Base-by-base conservation (phyloP, 1,284 basidiomycete genomes). In the Pisolithus thermaeus region DNA sequence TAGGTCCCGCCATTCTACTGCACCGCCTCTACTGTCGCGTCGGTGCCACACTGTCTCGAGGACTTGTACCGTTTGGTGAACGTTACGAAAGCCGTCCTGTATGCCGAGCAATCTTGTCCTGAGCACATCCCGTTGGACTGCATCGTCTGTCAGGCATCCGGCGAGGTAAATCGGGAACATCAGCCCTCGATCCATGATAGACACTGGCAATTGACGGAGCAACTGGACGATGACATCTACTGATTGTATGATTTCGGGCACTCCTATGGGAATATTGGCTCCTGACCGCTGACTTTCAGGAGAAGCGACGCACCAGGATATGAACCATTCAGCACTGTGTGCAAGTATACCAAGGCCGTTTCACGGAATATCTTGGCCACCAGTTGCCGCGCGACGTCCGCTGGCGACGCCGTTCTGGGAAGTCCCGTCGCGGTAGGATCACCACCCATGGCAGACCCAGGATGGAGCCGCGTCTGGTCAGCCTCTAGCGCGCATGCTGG, bases 121-220 rank as follows among this genome's bases (percentile, higher is more conserved):
- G 63, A 87, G 71, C 59, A 82, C 75, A 50, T 84, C 80, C 44
- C 83, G 77, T 53, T 76, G 73, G 51, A 70, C 68, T 27, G 74
- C 77, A 61, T 83, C 78, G 63, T 87, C 83, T 36, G 83, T 77
- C 75, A 90, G 76, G 65, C 80, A 80, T 1, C 83, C 87, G 20
- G 81, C 80, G 43, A 91, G 70, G 61, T 79, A 83, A 51, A 89
- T 75, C n/a, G 89, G 87, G 64, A 90, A 83, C 8, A 85, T 70
- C 43, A 90, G 65, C 3, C 78, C 75, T 51, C 85, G 79, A 64
- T 90, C 88, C 49, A 79, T 66, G 52, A 77, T 72, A 14, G 81
- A 80, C 42, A 77, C 67, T 16, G 75, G 75, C 48, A 88, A 64
- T 58, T 77, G 75, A 51, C 71, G 68, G 47, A 89, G 62, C 28